phyloP scores from a whole-genome alignment of 805 yeast genomes.

The Metschnikowia koreensis region DNA sequence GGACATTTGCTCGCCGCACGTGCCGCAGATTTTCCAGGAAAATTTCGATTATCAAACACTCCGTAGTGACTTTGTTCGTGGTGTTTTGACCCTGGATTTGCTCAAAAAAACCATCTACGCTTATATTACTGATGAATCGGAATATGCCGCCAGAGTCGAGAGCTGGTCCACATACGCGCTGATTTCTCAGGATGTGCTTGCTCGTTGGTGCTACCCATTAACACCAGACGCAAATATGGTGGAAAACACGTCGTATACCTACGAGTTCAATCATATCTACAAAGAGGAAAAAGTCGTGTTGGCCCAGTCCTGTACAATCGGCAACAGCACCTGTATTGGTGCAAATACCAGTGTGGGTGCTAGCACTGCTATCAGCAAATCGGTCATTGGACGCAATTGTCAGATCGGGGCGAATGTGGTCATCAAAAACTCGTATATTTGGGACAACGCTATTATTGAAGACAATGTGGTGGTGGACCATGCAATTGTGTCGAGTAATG shows the following conservation, averaged over 20 bases:
- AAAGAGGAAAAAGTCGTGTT: constrained; percentile 85
- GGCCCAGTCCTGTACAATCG: constrained; percentile 89
- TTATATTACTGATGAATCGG: constrained; percentile 69
- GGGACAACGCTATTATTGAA: constrained; percentile 78
- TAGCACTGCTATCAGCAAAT: constrained; percentile 59
- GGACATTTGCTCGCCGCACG: constrained; percentile 91
- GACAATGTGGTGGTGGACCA: constrained; percentile 59
- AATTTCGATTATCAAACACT: constrained; percentile 91
- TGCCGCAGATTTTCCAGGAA: constrained; percentile 93
- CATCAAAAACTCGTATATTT: constrained; percentile 74
- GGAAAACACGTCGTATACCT: constrained; percentile 64
- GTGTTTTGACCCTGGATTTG: constrained; percentile 86
- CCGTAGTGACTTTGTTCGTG: constrained; percentile 84
- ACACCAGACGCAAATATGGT: constrained; percentile 81
- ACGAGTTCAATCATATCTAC: constrained; percentile 83
- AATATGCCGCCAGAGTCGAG: constrained; percentile 92
- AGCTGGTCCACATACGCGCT: constrained; percentile 93
- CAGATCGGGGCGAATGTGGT: constrained; percentile 74
- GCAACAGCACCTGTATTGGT: constrained; percentile 81
- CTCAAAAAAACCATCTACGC: constrained; percentile 89
- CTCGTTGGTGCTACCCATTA: constrained; percentile 90
- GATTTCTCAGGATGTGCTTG: constrained; percentile 82
- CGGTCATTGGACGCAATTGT: constrained; percentile 85
- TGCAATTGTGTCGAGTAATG: constrained; percentile 69
- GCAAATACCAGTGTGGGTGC: constrained; percentile 73